phyloP scores from a whole-genome alignment of 805 yeast species.

The Aciculoconidium aculeatum region DNA sequence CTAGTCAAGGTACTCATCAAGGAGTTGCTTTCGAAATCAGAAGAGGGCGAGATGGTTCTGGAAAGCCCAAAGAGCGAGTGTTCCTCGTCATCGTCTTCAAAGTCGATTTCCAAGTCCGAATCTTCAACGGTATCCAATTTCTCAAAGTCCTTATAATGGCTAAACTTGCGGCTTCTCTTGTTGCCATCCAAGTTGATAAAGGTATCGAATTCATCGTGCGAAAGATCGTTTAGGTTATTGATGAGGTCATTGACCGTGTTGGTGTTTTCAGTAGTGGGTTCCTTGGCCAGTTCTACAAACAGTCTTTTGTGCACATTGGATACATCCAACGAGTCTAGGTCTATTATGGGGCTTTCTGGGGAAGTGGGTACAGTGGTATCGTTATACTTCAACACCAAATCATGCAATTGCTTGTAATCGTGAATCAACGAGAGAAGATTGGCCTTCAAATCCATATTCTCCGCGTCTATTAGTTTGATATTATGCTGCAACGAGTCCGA shows the following conservation, averaged over 20 bases:
- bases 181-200: slow-evolving; percentile 19
- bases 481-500: slow-evolving; percentile 5
- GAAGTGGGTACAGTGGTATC: slow-evolving; percentile 1
- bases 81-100: slow-evolving; percentile 20
- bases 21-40: slow-evolving; percentile 25
- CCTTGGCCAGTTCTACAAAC: slow-evolving; percentile 16
- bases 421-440: slow-evolving; percentile 32
- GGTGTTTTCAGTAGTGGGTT: slow-evolving; percentile 13
- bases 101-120: slow-evolving; percentile 17
- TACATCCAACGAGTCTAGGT: too few species aligned
- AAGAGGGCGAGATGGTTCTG: slow-evolving; percentile 34
- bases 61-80: slow-evolving; percentile 23
- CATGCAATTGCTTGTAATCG: slow-evolving; percentile 33
- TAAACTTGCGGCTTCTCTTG: slow-evolving; percentile 7
- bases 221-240: slow-evolving; percentile 22
- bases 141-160: slow-evolving; percentile 12
- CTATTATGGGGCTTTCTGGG: slow-evolving; percentile 4
- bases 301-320: slow-evolving; percentile 13
- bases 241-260: slow-evolving; percentile 23
- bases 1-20: slow-evolving; percentile 36
- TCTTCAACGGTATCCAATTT: slow-evolving; percentile 13
- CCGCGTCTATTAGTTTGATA: slow-evolving; percentile 20
- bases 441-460: slow-evolving; percentile 30
- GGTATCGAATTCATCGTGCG: slow-evolving; percentile 15
- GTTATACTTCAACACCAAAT: slow-evolving; percentile 19